phyloP scores from a whole-genome alignment of 139 green algal genomes.

The Prasinococcaceae sp. region DNA sequence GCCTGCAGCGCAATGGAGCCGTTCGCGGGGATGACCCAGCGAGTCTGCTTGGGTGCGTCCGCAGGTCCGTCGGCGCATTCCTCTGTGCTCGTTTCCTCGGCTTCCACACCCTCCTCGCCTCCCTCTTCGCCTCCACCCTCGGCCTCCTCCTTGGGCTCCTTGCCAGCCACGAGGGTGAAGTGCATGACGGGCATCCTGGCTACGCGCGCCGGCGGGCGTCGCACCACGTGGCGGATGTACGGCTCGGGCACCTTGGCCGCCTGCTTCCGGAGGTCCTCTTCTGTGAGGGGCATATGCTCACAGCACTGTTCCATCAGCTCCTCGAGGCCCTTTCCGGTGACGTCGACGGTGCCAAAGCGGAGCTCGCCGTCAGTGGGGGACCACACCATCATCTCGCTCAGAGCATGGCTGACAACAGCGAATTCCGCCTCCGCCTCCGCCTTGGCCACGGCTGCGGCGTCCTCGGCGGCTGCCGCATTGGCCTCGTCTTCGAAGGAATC shows the following conservation, averaged over 20 bases:
- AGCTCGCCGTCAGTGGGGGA: background rate
- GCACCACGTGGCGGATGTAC: conserved; percentile 32
- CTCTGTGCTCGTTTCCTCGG: too few species aligned
- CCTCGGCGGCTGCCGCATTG: background rate
- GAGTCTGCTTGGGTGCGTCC: conserved; percentile 3
- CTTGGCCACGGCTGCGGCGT: background rate
- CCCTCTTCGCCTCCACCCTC: conserved; percentile 1
- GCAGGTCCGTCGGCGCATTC: background rate
- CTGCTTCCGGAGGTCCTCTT: background rate
- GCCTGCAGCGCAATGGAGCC: conserved; percentile 32
- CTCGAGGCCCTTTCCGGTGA: too few species aligned
- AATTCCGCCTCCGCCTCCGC: background rate
- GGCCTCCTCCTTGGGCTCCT: background rate
- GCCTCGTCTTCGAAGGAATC: background rate
- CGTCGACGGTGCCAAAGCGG: too few species aligned
- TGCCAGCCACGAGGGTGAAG: conserved; percentile 36
- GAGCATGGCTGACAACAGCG: background rate
- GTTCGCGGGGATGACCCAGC: conserved; percentile 44
- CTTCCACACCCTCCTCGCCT: background rate
- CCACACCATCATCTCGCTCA: background rate
- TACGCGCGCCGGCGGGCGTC: conserved; percentile 4
- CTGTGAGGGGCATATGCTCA: background rate
- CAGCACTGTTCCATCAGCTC: background rate
- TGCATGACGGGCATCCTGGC: conserved; percentile 20
- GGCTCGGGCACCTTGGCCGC: conserved; percentile 25